Evolutionary conservation across 108 stramenopile species (phyloP), one percentile per base, ranked within the genome.

Genomic region (Poteriospumella lacustris): DNA sequence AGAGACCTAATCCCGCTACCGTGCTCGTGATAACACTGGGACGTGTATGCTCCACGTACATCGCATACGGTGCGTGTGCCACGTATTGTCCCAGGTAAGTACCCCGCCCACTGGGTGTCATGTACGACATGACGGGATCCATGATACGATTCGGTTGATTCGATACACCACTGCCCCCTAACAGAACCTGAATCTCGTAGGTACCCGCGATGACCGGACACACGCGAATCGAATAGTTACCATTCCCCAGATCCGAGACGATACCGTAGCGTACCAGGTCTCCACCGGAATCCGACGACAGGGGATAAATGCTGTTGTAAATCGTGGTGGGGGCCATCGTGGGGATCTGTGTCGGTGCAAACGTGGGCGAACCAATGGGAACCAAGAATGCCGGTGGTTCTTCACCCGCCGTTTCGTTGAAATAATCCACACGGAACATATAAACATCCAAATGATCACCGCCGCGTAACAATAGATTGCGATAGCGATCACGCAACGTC

Each of bases 141-240:
- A 52, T n/a, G 9, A 73, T 3, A 29, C 31, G 70, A 56, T 33
- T 5, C 5, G 70, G 70, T 73, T 52, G 47, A 56, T 73, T 73
- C 42, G 70, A 73, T 42, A 73, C 70, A 42, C 70, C 70, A 12
- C 31, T 3, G 28, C 70, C 70, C 3, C 9, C 36, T 5, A 73
- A 24, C 70, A 73, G 36, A 42, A 73, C 47, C 26, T 73, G 70
- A 73, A 73, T 56, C 24, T 73, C 70, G 36, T 73, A 73, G 3
- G 33, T 15, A 56, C 70, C 70, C 5, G 70, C 15, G 9, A 73
- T 56, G 5, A 73, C 70, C 19, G 70, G 70, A 56, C 70, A 73
- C 5, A 73, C 36, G 9, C 47, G 3, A 3, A n/a, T 5, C 26
- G 70, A 29, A 42, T 73, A 73, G 36, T 73, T 73, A 39, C 70